Evolutionary conservation across 768 basidiomycete genomes (phyloP).

Genomic region (Mrakia blollopis): DNA sequence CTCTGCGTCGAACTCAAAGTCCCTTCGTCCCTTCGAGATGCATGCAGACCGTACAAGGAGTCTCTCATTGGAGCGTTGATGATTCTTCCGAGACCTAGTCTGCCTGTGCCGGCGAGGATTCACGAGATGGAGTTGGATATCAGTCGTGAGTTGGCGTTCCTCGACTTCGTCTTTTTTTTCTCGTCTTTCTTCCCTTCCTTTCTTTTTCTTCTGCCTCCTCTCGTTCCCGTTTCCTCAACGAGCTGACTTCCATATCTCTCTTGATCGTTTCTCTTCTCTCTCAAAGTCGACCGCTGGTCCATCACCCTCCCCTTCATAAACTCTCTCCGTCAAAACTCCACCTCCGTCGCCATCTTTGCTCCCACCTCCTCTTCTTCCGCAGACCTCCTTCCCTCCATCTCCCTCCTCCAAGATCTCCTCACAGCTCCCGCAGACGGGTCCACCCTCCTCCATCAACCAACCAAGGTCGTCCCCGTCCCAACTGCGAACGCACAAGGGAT

Average conservation of each 20-base stretch:
- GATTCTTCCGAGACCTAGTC: not conserved
- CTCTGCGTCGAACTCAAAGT: not conserved
- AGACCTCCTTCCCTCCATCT: not conserved
- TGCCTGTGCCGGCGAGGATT: not conserved
- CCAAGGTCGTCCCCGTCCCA: not conserved
- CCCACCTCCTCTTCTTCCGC: not conserved
- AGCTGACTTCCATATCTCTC: not conserved
- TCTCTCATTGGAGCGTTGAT: not conserved
- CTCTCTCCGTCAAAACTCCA: not conserved
- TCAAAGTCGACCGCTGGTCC: not conserved
- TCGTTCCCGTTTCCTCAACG: too few relatives aligned
- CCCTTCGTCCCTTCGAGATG: not conserved
- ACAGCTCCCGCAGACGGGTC: not conserved
- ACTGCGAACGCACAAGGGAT: not conserved
- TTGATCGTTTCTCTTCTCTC: not conserved
- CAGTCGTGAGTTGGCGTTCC: not conserved
- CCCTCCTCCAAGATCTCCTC: not conserved
- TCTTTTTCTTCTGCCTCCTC: not conserved
- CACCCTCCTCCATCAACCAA: not conserved
- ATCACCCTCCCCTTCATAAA: not conserved
- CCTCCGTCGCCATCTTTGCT: not conserved
- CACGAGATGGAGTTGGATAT: not conserved
- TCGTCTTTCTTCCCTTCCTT: too few relatives aligned
- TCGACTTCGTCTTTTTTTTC: not conserved
- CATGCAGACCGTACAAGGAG: constrained; percentile 1